Conservation (phyloP, 257 asterid genomes). For the Paraleonurus japonicus region DNA sequence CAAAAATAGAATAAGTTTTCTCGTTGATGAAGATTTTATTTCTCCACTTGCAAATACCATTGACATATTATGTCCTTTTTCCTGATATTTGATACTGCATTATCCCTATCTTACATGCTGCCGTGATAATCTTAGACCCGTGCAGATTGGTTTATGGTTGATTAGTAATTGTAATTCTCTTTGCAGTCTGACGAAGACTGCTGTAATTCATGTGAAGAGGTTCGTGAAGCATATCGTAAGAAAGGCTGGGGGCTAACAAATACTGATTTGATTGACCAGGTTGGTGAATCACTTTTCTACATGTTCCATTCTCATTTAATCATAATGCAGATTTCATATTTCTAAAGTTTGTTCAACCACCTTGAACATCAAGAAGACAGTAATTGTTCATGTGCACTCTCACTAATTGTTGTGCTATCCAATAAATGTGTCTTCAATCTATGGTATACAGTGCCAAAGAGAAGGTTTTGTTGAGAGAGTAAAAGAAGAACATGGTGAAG, state of each 20-base stretch:
- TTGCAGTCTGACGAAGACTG: slow-evolving; percentile 87
- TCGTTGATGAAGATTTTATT: not conserved
- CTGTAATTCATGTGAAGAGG: slow-evolving; percentile 98
- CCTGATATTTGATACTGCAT: slow-evolving; percentile 16
- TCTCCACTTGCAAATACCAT: not conserved
- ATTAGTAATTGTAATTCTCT: slow-evolving; percentile 14
- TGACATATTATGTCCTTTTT: not conserved
- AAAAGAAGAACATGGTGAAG: slow-evolving; percentile 96
- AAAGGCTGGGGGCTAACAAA: slow-evolving; percentile 94
- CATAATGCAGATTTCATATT: not conserved
- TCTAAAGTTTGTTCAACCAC: not conserved
- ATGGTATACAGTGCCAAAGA: slow-evolving; percentile 66
- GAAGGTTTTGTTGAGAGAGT: slow-evolving; percentile 89
- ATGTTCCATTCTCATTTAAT: not conserved
- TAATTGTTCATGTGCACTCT: not conserved
- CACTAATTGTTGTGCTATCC: slow-evolving; percentile 2
- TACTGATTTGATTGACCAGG: slow-evolving; percentile 89
- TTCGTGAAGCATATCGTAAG: slow-evolving; percentile 92
- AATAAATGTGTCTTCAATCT: slow-evolving; percentile 26
- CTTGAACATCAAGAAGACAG: not conserved
- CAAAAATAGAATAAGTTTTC: not conserved
- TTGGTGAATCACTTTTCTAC: slow-evolving; percentile 24
- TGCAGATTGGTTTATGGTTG: slow-evolving; percentile 16
- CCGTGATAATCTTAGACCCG: not conserved
- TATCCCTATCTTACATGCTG: slow-evolving; percentile 2